Conservation (phyloP, 2,329 filamentous ascomycete species). For the Sclerotinia subarctica region DNA sequence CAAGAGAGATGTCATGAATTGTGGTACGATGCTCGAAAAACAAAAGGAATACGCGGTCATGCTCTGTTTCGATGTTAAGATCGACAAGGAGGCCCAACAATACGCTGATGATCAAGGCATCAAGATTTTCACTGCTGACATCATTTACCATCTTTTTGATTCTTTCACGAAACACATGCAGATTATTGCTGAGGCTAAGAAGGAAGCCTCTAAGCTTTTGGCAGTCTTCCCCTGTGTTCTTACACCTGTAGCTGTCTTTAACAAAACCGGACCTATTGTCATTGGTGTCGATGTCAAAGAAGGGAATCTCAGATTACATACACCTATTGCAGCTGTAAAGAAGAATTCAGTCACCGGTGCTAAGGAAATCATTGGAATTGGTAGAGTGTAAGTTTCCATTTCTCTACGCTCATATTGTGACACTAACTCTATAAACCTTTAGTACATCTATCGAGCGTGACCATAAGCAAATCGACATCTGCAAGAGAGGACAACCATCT, state of each 20-base stretch:
- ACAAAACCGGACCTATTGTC: conserved; percentile 95
- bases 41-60: conserved; percentile 94
- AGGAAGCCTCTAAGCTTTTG: conserved; percentile 92
- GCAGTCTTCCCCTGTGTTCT: conserved; percentile 97
- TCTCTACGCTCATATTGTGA: not conserved
- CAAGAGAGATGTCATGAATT: conserved; percentile 95
- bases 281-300: conserved; percentile 95
- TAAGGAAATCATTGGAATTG: conserved; percentile 81
- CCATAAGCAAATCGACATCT: conserved; percentile 88
- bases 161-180: conserved; percentile 94
- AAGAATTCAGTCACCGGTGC: conserved; percentile 71
- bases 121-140: conserved; percentile 97
- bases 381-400: conserved; percentile 63
- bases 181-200: conserved; percentile 80
- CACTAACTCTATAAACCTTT: not conserved
- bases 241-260: conserved; percentile 88
- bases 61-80: conserved; percentile 99
- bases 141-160: conserved; percentile 98
- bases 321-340: conserved; percentile 85
- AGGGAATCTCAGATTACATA: conserved; percentile 79
- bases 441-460: conserved; percentile 97
- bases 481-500: conserved; percentile 95
- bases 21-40: conserved; percentile 96
- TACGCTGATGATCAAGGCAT: conserved; percentile 94
- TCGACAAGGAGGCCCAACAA: conserved; percentile 89